Evolutionary conservation across 2,329 filamentous ascomycete species (phyloP).

Genomic region (Phaeosphaeriaceae sp.): DNA sequence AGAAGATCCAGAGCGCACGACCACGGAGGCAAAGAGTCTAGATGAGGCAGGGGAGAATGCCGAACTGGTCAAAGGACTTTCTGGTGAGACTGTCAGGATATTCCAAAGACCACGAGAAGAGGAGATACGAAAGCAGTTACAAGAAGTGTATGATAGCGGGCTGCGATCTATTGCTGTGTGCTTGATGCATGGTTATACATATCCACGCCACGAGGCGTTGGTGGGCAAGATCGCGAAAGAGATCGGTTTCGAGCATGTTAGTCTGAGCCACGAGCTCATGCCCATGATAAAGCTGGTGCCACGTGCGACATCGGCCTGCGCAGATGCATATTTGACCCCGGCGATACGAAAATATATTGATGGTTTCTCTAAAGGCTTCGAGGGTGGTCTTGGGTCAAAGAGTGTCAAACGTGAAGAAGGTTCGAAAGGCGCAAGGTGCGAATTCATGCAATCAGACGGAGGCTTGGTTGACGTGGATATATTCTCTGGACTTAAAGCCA

Average conservation of each 20-base stretch:
- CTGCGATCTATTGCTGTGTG: constrained; percentile 87
- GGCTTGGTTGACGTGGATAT: constrained; percentile 74
- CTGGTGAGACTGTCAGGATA: constrained; percentile 76
- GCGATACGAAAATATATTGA: constrained; percentile 79
- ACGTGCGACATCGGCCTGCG: constrained; percentile 76
- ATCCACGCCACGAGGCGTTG: constrained; percentile 81
- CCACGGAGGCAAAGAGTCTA: constrained; percentile 63
- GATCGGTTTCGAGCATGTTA: constrained; percentile 84
- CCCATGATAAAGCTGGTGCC: constrained; percentile 87
- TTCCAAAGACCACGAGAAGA: constrained; percentile 67
- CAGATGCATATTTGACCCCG: constrained; percentile 81
- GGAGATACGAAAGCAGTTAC: constrained; percentile 65
- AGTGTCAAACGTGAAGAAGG: constrained; percentile 73
- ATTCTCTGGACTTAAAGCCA: constrained; percentile 85
- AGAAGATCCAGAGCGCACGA: constrained; percentile 75
- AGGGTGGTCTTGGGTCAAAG: constrained; percentile 77
- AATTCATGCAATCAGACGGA: constrained; percentile 94
- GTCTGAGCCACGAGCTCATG: constrained; percentile 80
- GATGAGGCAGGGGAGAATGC: constrained; percentile 54
- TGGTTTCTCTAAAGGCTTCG: constrained; percentile 81
- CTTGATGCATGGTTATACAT: constrained; percentile 92
- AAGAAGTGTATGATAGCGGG: constrained; percentile 72
- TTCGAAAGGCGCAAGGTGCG: constrained; percentile 77
- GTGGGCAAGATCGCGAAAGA: constrained; percentile 78
- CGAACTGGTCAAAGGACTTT: constrained; percentile 73